Base-by-base conservation (phyloP, 163 green algal genomes). In the Smithsoniella earleae region DNA sequence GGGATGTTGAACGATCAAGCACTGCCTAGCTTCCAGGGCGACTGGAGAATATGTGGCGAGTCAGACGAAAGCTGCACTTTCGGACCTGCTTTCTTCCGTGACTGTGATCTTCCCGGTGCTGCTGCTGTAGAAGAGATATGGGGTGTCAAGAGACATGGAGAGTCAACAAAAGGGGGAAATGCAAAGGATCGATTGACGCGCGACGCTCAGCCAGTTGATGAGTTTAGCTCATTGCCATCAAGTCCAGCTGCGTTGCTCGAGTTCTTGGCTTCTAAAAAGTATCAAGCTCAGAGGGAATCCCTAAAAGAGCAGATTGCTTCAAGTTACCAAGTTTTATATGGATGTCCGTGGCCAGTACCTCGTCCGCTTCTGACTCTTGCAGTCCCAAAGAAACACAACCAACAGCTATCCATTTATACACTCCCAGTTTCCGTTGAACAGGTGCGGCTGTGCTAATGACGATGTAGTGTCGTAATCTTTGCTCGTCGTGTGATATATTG, bases 31-130 rank as follows among this genome's bases (percentile, higher is more conserved):
- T n/a, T n/a, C n/a, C n/a, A n/a, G n/a, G n/a, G 40, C 13, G 58
- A 69, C 20, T 69, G 58, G 58, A n/a, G 43, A 20, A 69, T 69
- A n/a, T 69, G 58, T 34, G 58, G 58, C 34, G 58, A 69, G 58
- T 25, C 28, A 25, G 58, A 69, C 25, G 18, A 30, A 8, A 16
- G 58, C 58, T 69, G 58, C 25, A 40, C n/a, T 6, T 69, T 69
- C 27, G 25, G 2, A 45, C 58, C 58, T 16, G 34, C 8, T 36
- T 69, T 69, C 49, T 25, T 36, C 33, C 25, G 33, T 16, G 58
- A 69, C 16, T 34, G 3, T 1, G 31, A 30, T n/a, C 58, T 69
- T 30, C 58, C 58, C 4, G 58, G 58, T 38, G 58, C 58, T 45
- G 58, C 58, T 45, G 30, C 58, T 45, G 58, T 69, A 3, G 58